Base-by-base conservation (phyloP, 768 basidiomycete genomes). In the Panus rudis region DNA sequence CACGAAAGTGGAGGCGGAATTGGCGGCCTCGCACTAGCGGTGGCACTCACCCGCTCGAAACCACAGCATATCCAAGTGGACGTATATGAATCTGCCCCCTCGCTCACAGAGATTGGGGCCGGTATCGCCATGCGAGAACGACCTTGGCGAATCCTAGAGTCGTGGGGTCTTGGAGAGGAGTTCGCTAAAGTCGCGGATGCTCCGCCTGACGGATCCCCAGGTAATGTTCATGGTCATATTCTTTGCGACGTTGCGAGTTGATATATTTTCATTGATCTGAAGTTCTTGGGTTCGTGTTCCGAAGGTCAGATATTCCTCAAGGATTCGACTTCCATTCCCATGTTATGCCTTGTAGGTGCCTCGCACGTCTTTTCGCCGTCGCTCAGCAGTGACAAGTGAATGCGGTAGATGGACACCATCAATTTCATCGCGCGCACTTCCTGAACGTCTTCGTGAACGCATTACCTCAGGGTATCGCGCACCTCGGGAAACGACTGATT, bases 401-500 rank as follows among this genome's bases (percentile, higher is more conserved):
- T 25, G 16, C 22, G 19, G 17, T 13, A 24, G 3, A 14, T 27
- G 34, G 27, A 12, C 31, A 38, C 40, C 16, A 41, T 44, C 33
- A 37, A 51, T 53, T 60, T 28, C 63, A 63, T 39, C 54, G 62
- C 0, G 50, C 53, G 10, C 49, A 62, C 8, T 52, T 65, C 25
- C 55, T 59, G 6, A 35, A 54, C 22, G 43, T 56, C 11, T 52
- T 65, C 12, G 24, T 49, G 16, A 39, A 52, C 16, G 35, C 52
- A 27, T 31, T 61, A 7, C 60, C 61, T 1, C 6, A 39, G 11
- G 23, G 30, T 42, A 39, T 23, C n/a, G 43, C 53, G 8, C 57
- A 61, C 41, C 53, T 61, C 32, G 16, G 50, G 52, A 59, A 68
- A 56, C 39, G 61, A 46, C 40, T 72, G 34, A 50, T 52, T 32